phyloP scores from a whole-genome alignment of 768 basidiomycete species.

The Multifurca ochricompacta region DNA sequence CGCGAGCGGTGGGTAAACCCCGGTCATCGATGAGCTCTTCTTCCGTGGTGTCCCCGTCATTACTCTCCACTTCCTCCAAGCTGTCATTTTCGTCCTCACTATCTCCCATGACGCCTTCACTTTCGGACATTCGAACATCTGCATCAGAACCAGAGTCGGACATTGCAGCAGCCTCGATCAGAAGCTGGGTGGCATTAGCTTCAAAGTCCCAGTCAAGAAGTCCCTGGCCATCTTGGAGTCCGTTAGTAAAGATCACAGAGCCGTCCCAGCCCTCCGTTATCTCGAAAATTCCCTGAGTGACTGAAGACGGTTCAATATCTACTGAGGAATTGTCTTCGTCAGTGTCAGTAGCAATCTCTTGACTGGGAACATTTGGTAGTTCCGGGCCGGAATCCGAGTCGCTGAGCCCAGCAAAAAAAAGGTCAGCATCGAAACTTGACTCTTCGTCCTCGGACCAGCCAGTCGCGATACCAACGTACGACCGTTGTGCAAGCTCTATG shows the following conservation, averaged over 20 bases:
- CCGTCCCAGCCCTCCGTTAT: constrained; percentile 69
- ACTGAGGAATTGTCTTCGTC: constrained; percentile 30
- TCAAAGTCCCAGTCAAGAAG: constrained; percentile 67
- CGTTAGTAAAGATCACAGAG: constrained; percentile 66
- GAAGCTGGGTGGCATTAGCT: constrained; percentile 41
- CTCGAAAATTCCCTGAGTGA: constrained; percentile 40
- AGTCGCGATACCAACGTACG: constrained; percentile 58
- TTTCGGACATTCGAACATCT: constrained; percentile 42
- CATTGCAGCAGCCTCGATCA: constrained; percentile 42
- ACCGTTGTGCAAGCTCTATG: constrained; percentile 27
- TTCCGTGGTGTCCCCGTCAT: constrained; percentile 72
- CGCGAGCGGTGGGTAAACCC: constrained; percentile 65
- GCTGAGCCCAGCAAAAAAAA: constrained; percentile 76
- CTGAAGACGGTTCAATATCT: not conserved
- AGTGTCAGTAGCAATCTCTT: constrained; percentile 27
- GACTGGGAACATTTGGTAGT: constrained; percentile 22
- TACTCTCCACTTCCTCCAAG: constrained; percentile 26
- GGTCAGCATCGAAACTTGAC: constrained; percentile 71
- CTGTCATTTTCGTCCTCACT: constrained; percentile 38
- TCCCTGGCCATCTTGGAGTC: constrained; percentile 45
- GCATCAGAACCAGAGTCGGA: constrained; percentile 31
- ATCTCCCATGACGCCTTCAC: constrained; percentile 32
- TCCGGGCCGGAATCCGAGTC: constrained; percentile 41
- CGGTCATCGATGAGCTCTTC: constrained; percentile 75
- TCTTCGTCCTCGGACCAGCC: constrained; percentile 78